Conservation (phyloP, 2,329 filamentous ascomycete genomes). For the Dactylonectria estremocensis region DNA sequence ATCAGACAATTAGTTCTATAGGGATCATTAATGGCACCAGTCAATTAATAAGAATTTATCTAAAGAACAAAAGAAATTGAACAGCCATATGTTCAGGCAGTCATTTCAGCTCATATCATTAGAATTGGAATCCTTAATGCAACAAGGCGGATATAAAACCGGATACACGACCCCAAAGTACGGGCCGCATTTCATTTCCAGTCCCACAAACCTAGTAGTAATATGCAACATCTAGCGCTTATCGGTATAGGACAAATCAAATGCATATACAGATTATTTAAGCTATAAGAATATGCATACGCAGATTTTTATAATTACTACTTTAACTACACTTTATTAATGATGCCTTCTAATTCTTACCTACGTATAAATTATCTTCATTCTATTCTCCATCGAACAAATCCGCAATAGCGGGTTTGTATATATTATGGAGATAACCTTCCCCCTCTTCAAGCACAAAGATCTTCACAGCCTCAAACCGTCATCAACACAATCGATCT, state of each 20-base stretch:
- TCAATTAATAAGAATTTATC: constrained; percentile 6
- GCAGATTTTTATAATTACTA: too few species aligned
- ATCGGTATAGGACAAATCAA: too few species aligned
- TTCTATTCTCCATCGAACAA: too few species aligned
- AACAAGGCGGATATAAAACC: background rate
- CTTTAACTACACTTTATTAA: too few species aligned
- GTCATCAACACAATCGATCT: too few species aligned
- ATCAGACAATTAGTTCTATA: constrained; percentile 1
- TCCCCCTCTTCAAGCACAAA: too few species aligned
- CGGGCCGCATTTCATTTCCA: constrained; percentile 5
- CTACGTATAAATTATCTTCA: too few species aligned
- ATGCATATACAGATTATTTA: too few species aligned
- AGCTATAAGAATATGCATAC: too few species aligned
- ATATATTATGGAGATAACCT: too few species aligned
- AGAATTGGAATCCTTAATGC: constrained; percentile 5
- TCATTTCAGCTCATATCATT: constrained; percentile 3
- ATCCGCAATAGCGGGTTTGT: too few species aligned
- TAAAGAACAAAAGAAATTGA: constrained; percentile 3
- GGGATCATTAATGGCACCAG: constrained; percentile 8
- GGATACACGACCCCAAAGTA: constrained; percentile 8
- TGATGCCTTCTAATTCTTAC: too few species aligned
- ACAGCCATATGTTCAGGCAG: background rate
- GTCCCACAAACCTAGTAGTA: constrained; percentile 7
- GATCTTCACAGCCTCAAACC: constrained; percentile 6
- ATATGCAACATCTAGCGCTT: constrained; percentile 3